Percentiles rank a stretch among this genome's conserved stretches.
Conservation (phyloP, 208 protist species). For the Trypanosoma brucei region DNA sequence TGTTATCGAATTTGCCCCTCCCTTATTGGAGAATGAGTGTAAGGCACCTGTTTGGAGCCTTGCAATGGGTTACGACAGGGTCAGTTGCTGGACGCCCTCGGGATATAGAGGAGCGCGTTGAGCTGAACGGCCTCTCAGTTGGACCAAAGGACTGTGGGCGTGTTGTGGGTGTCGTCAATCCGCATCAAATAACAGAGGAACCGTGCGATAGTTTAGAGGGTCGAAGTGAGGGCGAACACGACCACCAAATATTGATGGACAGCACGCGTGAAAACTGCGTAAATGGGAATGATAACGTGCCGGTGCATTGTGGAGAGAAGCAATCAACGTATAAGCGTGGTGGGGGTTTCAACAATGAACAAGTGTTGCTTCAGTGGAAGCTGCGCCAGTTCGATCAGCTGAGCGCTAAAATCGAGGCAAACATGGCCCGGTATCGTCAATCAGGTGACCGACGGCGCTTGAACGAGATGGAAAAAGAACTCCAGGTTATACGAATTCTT, state of each 20-base stretch:
- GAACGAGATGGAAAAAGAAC: slow-evolving; percentile 2
- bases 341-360: not conserved
- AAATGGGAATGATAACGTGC: no score
- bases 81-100: slow-evolving; percentile 15
- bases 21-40: slow-evolving; percentile 14
- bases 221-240: no score
- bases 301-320: not conserved
- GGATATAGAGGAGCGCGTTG: slow-evolving; percentile 4
- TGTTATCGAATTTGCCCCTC: not conserved
- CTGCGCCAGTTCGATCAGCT: not conserved
- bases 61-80: slow-evolving; percentile 18
- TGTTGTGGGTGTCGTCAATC: not conserved
- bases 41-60: slow-evolving; percentile 13
- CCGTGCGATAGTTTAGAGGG: no score
- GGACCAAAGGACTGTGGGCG: not conserved
- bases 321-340: not conserved
- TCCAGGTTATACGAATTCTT: slow-evolving; percentile 14
- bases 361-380: not conserved
- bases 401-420: not conserved
- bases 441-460: slow-evolving; percentile 5
- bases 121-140: not conserved
- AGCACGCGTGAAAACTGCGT: no score
- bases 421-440: not conserved
- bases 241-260: no score
- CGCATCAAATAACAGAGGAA: no score